phyloP scores from a whole-genome alignment of 2,329 filamentous ascomycete species.

The Xylariaceae sp. region DNA sequence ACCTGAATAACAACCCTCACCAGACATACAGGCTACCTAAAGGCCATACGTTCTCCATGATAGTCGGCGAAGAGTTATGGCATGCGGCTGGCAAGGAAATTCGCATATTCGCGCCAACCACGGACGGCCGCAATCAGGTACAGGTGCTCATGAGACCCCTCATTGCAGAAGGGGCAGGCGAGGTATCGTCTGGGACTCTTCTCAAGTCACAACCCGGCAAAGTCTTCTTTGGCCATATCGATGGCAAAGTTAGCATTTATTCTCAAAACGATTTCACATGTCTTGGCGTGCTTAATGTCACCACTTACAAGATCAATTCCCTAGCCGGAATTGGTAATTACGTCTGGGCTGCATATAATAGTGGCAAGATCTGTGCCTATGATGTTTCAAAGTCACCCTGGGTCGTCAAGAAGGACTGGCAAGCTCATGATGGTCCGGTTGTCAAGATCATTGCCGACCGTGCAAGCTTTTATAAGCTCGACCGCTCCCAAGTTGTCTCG shows the following conservation, averaged over 20 bases:
- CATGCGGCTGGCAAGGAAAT: slow-evolving; percentile 86
- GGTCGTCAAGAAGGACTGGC: slow-evolving; percentile 93
- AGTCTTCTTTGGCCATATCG: slow-evolving; percentile 87
- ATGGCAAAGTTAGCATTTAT: slow-evolving; percentile 95
- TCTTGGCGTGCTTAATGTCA: slow-evolving; percentile 80
- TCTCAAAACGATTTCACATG: slow-evolving; percentile 76
- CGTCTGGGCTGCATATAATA: slow-evolving; percentile 94
- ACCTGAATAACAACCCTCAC: slow-evolving; percentile 68
- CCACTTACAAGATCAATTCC: slow-evolving; percentile 92
- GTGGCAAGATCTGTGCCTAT: slow-evolving; percentile 90
- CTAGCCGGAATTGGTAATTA: slow-evolving; percentile 78
- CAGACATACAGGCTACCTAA: slow-evolving; percentile 77
- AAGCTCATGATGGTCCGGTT: slow-evolving; percentile 83
- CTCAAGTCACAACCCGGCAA: slow-evolving; percentile 74
- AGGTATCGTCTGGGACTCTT: slow-evolving; percentile 82
- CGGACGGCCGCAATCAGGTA: slow-evolving; percentile 69
- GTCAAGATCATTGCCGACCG: slow-evolving; percentile 76
- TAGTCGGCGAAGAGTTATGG: slow-evolving; percentile 86
- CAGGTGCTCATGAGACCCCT: slow-evolving; percentile 75
- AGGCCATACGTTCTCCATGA: slow-evolving; percentile 85
- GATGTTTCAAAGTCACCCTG: slow-evolving; percentile 83
- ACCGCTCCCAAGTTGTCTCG: slow-evolving; percentile 81
- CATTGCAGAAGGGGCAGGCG: slow-evolving; percentile 72
- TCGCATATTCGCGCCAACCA: slow-evolving; percentile 76
- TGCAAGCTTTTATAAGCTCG: slow-evolving; percentile 82